Evolutionary conservation across 140 eudicot genomes (phyloP).

Genomic region (Bidens hawaiensis): DNA sequence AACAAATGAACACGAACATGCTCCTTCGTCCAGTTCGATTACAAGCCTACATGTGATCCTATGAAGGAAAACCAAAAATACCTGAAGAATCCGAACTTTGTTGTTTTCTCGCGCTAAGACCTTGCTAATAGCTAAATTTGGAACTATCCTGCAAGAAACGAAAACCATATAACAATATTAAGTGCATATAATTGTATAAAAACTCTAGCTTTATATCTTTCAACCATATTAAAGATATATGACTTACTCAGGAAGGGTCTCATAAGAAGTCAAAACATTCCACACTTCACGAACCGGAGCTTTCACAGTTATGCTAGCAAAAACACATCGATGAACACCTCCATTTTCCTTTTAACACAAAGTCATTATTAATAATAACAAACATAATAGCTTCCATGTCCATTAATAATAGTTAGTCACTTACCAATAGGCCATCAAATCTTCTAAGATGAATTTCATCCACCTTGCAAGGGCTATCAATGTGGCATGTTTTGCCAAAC

Average conservation of each 20-base stretch:
- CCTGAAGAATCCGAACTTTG: conserved; percentile 98
- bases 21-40: too few species aligned
- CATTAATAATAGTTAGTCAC: conserved; percentile 13
- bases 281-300: conserved; percentile 98
- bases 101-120: conserved; percentile 84
- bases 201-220: conserved; percentile 14
- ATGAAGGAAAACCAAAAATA: conserved; percentile 27
- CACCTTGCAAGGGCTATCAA: conserved; percentile 68
- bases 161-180: conserved; percentile 6
- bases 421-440: conserved; percentile 96
- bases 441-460: conserved; percentile 98
- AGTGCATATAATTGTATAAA: conserved; percentile 4
- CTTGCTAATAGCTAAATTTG: conserved; percentile 95
- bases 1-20: too few species aligned
- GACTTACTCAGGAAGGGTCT: conserved; percentile 96
- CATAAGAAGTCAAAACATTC: conserved; percentile 90
- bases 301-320: conserved; percentile 94
- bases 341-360: conserved; percentile 82
- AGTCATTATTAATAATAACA: conserved; percentile 15
- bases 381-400: conserved; percentile 10
- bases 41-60: not conserved
- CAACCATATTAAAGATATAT: conserved; percentile 1
- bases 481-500: conserved; percentile 72
- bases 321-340: conserved; percentile 94
- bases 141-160: conserved; percentile 75